phyloP scores from a whole-genome alignment of 176 grass and related monocot species.

The Zea luxurians region DNA sequence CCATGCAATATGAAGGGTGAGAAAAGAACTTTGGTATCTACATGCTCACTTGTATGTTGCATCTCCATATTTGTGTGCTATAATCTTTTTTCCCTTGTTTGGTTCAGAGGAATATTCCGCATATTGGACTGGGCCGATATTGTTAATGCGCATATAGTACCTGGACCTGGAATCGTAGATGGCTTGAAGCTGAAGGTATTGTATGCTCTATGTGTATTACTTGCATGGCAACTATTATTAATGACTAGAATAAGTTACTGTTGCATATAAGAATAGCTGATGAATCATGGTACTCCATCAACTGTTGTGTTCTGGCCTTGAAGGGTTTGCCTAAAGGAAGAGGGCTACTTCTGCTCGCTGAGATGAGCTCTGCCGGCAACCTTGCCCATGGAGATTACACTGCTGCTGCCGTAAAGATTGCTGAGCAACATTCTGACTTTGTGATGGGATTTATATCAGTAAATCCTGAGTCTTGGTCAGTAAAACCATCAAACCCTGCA shows the following conservation, averaged over 20 bases:
- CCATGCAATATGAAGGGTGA: conserved; percentile 97
- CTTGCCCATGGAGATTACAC: conserved; percentile 90
- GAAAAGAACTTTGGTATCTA: conserved; percentile 11
- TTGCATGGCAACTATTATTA: not conserved
- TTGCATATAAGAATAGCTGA: conserved; percentile 7
- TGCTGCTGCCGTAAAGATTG: conserved; percentile 78
- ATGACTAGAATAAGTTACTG: not conserved
- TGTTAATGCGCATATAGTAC: conserved; percentile 77
- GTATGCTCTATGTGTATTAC: conserved; percentile 3
- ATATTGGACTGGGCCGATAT: conserved; percentile 97
- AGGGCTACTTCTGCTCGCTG: conserved; percentile 80
- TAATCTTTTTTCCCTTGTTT: conserved; percentile 8
- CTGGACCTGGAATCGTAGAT: conserved; percentile 89
- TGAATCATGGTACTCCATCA: not conserved
- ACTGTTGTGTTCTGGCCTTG: conserved; percentile 31
- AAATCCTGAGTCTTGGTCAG: conserved; percentile 78
- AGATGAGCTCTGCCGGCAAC: conserved; percentile 94
- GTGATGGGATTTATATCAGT: conserved; percentile 95
- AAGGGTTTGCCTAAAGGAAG: conserved; percentile 86
- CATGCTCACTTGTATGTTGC: not conserved
- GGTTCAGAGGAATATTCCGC: conserved; percentile 68
- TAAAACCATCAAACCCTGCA: conserved; percentile 43
- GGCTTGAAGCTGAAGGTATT: conserved; percentile 85
- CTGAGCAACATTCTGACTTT: conserved; percentile 78
- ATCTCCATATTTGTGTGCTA: not conserved